Evolutionary conservation across 2,329 filamentous ascomycete genomes (phyloP), one percentile per base, ranked within the genome.

Genomic region (Blumeria hordei): DNA sequence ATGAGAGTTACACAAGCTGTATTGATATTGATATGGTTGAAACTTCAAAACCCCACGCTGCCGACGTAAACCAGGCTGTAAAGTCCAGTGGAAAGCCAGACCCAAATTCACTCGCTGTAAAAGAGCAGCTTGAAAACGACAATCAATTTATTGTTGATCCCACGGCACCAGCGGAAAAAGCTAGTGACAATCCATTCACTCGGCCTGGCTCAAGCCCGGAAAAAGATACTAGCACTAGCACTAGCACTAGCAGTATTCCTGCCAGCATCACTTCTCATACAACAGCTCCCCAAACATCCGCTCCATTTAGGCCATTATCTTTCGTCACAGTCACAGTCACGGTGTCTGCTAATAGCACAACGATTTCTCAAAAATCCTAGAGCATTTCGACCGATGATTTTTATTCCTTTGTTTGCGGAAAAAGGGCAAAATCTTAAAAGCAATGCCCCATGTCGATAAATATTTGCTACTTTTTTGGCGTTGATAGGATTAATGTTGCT

Each of bases 1-100:
- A 74, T 59, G 73, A 80, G 64, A 76, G 72, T 61, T 80, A 80
- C 65, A 78, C 73, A 4, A 73, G 72, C 18, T 80, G 77, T 60
- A 74, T 71, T 58, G 73, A 78, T 63, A 67, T 80, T 66, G 58
- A 58, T 62, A 54, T 61, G 62, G 50, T 60, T 64, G 36, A 63
- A 2, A 59, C 57, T 34, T 34, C 54, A 16, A 59, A 58, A 14
- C 21, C 47, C 8, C 36, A 49, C 8, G 54, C 54, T 7, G 41
- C 55, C 9, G 8, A 45, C 47, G 39, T 59, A 35, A 36, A 49
- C 21, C 53, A 55, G 39, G 11, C 34, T 37, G 52, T 52, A 4
- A 53, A 52, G 18, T 53, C 57, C 43, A 37, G 16, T 32, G 39
- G 39, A 16, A 43, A 43, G 18, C 14, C 14, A 21, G 34, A 39